Conservation (phyloP, 805 yeast genomes). For the Candida nanaspora region DNA sequence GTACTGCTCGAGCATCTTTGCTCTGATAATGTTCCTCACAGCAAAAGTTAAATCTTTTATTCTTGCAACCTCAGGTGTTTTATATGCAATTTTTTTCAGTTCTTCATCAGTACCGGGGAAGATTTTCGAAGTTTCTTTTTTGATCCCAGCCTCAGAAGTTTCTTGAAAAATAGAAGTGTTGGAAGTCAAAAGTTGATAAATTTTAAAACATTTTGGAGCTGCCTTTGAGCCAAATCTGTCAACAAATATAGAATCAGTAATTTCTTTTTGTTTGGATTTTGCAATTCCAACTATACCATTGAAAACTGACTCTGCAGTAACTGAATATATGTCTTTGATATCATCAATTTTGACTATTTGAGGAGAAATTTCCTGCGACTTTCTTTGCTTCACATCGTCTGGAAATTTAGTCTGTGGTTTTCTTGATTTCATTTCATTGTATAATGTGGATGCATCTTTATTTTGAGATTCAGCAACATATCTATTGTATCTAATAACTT, state of each 20-base stretch:
- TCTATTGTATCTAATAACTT: conserved; percentile 69
- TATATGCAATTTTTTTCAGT: too few relatives aligned
- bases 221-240: background rate
- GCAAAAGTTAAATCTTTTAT: background rate
- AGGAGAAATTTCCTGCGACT: conserved; percentile 15
- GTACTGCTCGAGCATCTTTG: background rate
- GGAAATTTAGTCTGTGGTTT: conserved; percentile 1
- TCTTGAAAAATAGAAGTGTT: background rate
- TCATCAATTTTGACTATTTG: background rate
- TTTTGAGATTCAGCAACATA: conserved; percentile 54
- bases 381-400: conserved; percentile 9
- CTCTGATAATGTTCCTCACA: background rate
- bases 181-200: background rate
- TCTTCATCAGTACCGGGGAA: background rate
- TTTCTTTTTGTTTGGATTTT: background rate
- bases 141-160: background rate
- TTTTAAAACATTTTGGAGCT: background rate
- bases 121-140: background rate
- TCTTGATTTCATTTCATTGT: conserved; percentile 33
- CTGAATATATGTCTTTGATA: background rate
- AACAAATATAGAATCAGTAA: background rate
- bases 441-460: conserved; percentile 41
- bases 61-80: background rate
- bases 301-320: background rate
- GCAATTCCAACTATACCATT: background rate